Conservation (phyloP, 208 protist genomes). For the Leptomonas pyrrhocoris region DNA sequence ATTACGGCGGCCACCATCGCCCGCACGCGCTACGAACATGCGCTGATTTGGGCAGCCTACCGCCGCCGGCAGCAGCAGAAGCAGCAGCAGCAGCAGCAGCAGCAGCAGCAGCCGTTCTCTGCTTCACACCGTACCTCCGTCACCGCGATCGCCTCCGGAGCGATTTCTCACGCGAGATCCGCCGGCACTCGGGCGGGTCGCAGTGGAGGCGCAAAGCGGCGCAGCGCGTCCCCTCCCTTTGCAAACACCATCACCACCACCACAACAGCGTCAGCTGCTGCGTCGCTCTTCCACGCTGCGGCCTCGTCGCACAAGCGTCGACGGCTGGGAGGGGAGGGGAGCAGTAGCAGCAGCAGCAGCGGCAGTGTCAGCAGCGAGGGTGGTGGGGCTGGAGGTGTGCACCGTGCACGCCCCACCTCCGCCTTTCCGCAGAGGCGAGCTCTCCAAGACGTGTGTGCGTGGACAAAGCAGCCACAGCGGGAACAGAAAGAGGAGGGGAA, state of each 20-base stretch:
- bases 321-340: background rate
- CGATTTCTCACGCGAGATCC: background rate
- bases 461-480: background rate
- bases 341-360: background rate
- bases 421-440: background rate
- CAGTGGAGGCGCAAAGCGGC: background rate
- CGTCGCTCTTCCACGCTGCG: constrained; percentile 10
- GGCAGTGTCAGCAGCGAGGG: background rate
- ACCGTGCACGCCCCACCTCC: background rate
- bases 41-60: constrained; percentile 27
- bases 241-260: background rate
- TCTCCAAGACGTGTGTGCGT: background rate
- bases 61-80: constrained; percentile 1
- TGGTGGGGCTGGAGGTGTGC: background rate
- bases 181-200: background rate
- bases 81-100: constrained; percentile 6
- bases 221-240: background rate
- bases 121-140: background rate
- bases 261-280: constrained; percentile 3
- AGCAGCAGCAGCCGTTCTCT: background rate
- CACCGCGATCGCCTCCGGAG: too few species aligned
- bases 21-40: constrained; percentile 32
- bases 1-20: constrained; percentile 54
- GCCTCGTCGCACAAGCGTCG: constrained; percentile 19
- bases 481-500: background rate